Evolutionary conservation across 768 basidiomycete species (phyloP).

Genomic region (Coprinopsis strossmayeri): DNA sequence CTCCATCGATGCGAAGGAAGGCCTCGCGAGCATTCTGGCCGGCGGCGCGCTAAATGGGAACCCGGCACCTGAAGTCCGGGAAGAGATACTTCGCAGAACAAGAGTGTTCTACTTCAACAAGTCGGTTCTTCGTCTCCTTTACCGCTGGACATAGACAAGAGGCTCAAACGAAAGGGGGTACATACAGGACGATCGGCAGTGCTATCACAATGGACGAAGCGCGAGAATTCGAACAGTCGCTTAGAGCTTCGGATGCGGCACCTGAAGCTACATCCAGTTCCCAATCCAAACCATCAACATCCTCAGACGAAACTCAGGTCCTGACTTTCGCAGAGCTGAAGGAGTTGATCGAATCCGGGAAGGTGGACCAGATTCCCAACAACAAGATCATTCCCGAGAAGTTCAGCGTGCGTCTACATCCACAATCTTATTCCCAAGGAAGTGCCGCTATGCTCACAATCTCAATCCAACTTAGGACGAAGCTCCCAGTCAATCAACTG

Average conservation of each 20-base stretch:
- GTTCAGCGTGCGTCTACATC: conserved; percentile 51
- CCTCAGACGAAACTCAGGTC: conserved; percentile 29
- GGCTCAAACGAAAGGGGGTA: neutral
- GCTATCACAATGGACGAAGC: conserved; percentile 37
- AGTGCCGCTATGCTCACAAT: conserved; percentile 2
- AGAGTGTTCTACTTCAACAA: conserved; percentile 70
- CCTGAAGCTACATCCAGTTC: conserved; percentile 2
- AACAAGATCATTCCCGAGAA: conserved; percentile 66
- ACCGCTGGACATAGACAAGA: neutral
- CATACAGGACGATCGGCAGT: conserved; percentile 31
- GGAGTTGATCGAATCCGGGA: conserved; percentile 63
- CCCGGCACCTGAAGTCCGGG: conserved; percentile 30
- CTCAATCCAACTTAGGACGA: conserved; percentile 33
- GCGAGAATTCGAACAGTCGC: conserved; percentile 25
- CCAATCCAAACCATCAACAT: conserved; percentile 1
- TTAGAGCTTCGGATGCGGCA: too few species aligned
- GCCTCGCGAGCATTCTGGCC: conserved; percentile 50
- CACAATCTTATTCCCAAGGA: conserved; percentile 1
- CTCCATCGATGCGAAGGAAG: conserved; percentile 44
- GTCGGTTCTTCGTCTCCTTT: conserved; percentile 27
- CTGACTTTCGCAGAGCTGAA: conserved; percentile 66
- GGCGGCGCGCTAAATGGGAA: conserved; percentile 30
- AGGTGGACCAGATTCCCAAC: conserved; percentile 69
- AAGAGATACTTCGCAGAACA: conserved; percentile 45
- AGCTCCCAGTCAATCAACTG: conserved; percentile 49